Conservation (phyloP, 2,329 filamentous ascomycete genomes). For the Fusarium subtropicale region DNA sequence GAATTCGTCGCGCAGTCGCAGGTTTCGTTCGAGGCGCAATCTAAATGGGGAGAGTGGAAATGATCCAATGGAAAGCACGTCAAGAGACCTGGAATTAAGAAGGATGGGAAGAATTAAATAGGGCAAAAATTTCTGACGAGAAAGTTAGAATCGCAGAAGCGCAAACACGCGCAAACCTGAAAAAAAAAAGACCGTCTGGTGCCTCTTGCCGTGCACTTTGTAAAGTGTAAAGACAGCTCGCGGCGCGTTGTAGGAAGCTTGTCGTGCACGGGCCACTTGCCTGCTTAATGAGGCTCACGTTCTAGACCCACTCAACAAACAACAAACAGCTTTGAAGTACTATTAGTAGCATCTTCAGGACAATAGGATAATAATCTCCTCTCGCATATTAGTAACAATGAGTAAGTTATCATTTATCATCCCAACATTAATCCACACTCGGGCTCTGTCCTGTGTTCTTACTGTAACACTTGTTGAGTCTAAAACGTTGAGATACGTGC, state of each 20-base stretch:
- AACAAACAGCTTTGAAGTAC: background rate
- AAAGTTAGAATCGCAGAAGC: slow-evolving; percentile 22
- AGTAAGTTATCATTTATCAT: background rate
- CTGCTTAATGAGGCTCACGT: slow-evolving; percentile 18
- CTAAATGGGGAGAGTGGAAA: slow-evolving; percentile 25
- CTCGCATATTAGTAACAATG: background rate
- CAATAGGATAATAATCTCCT: background rate
- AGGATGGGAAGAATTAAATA: background rate
- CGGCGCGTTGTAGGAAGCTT: slow-evolving; percentile 42
- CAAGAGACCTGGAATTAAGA: slow-evolving; percentile 2
- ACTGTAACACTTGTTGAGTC: background rate
- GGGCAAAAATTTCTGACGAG: background rate
- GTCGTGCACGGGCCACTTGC: slow-evolving; percentile 32
- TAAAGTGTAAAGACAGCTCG: slow-evolving; percentile 35
- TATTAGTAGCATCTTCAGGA: background rate
- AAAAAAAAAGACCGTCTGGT: slow-evolving; percentile 24
- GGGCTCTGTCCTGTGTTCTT: accelerated
- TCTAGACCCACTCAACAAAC: background rate
- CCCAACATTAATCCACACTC: background rate
- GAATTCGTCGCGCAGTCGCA: slow-evolving; percentile 25
- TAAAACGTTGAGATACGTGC: background rate
- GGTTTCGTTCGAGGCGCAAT: slow-evolving; percentile 34
- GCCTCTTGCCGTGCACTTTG: slow-evolving; percentile 33
- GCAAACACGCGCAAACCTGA: slow-evolving; percentile 30
- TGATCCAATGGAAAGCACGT: slow-evolving; percentile 7